Percentiles rank a stretch among this genome's conserved stretches.
These are phyloP conservation scores for Macadamia tetraphylla DNA, from an alignment of 164 flowering plant species.

Conservation along the genomic window DNA sequence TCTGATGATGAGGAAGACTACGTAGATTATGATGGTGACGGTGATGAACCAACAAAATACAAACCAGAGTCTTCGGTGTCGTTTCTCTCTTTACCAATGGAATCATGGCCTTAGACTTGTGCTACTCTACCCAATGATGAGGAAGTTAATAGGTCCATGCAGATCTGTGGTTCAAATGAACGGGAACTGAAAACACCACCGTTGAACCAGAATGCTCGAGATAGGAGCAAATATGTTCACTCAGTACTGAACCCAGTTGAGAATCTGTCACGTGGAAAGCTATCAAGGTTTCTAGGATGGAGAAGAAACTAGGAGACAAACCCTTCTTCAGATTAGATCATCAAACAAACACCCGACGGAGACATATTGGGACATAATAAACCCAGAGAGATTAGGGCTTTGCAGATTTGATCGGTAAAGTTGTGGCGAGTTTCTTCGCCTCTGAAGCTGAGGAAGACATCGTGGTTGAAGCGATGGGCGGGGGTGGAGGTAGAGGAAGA, in stretches of 20 bases:
- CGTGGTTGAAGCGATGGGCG: too few relatives aligned
- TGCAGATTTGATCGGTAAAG: too few relatives aligned
- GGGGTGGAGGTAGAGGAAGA: too few relatives aligned
- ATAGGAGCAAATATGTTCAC: constrained; percentile 55
- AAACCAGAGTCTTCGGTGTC: constrained; percentile 23
- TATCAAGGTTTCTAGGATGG: constrained; percentile 31
- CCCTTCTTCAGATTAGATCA: too few relatives aligned
- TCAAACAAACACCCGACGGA: too few relatives aligned
- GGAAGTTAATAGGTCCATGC: constrained; percentile 27
- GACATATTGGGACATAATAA: too few relatives aligned
- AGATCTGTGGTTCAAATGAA: constrained; percentile 11
- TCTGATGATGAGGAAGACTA: constrained; percentile 28
- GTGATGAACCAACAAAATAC: constrained; percentile 11
- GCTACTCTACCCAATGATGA: constrained; percentile 9
- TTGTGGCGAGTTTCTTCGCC: too few relatives aligned
- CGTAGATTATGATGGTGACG: constrained; percentile 14
- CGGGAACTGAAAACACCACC: constrained; percentile 17
- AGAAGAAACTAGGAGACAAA: constrained; percentile 6
- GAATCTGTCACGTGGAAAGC: constrained; percentile 83
- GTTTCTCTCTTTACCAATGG: constrained; percentile 28
- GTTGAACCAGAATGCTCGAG: constrained; percentile 35
- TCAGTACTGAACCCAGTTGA: constrained; percentile 82
- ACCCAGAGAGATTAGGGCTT: too few relatives aligned
- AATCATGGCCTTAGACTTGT: constrained; percentile 25
- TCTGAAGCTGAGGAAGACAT: too few relatives aligned